phyloP scores from a whole-genome alignment of 106 monocot genomes.

The Allium cepa region DNA sequence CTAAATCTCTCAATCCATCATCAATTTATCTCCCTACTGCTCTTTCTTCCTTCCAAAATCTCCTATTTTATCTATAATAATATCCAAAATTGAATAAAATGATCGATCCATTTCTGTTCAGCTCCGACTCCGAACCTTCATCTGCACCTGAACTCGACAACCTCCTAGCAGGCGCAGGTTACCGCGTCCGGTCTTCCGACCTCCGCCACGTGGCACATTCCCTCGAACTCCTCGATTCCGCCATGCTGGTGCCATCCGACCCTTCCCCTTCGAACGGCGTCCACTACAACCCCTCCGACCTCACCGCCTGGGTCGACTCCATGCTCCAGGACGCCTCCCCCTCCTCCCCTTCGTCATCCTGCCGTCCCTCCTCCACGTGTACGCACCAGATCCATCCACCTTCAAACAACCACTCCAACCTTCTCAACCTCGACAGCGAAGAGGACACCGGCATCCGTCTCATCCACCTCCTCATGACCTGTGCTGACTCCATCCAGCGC shows the following conservation, averaged over 20 bases:
- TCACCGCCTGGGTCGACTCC: slow-evolving; percentile 49
- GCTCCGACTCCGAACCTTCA: not conserved
- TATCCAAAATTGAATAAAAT: not conserved
- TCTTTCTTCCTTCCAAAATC: not conserved
- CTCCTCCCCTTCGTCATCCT: not conserved
- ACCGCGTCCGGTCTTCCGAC: slow-evolving; percentile 23
- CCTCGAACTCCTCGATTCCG: slow-evolving; percentile 25
- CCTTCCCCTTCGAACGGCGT: not conserved
- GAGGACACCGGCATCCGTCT: slow-evolving; percentile 44
- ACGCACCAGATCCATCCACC: slow-evolving; percentile 9
- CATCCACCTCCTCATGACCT: slow-evolving; percentile 43
- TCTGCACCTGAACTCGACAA: slow-evolving; percentile 17
- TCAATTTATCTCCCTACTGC: not conserved
- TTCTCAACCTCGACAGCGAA: not conserved
- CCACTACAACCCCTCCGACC: slow-evolving; percentile 52
- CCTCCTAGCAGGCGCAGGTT: slow-evolving; percentile 23
- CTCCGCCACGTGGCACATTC: slow-evolving; percentile 20
- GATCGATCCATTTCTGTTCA: slow-evolving; percentile 1
- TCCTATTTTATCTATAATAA: not conserved
- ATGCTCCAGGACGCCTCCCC: slow-evolving; percentile 25
- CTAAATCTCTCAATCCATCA: not conserved
- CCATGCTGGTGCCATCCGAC: not conserved
- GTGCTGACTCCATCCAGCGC: slow-evolving; percentile 36
- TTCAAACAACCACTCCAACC: not conserved
- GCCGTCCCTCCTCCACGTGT: slow-evolving; percentile 1